phyloP scores from a whole-genome alignment of 78 protist genomes.

The Dictyostelium firmibasis region DNA sequence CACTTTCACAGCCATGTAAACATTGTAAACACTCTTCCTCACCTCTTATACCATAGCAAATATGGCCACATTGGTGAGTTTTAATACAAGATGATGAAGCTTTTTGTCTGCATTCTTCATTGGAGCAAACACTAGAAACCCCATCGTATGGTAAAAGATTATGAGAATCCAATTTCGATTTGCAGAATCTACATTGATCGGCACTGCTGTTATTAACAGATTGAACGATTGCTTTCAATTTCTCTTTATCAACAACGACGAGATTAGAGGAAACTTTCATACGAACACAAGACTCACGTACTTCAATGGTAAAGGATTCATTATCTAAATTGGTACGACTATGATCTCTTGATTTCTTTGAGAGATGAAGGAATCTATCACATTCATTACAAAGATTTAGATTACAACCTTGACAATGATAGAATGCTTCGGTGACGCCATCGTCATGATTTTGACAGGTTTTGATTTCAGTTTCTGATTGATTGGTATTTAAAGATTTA shows the following conservation, averaged over 20 bases:
- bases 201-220: neutral
- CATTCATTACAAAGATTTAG: constrained; percentile 36
- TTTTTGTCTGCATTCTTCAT: constrained; percentile 46
- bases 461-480: neutral
- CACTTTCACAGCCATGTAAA: constrained; percentile 71
- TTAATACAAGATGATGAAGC: constrained; percentile 20
- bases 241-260: constrained; percentile 34
- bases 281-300: constrained; percentile 51
- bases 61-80: constrained; percentile 82
- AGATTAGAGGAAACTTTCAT: constrained; percentile 24
- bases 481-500: neutral
- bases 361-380: constrained; percentile 49
- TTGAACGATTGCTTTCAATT: constrained; percentile 46
- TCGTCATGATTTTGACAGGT: constrained; percentile 62
- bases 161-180: constrained; percentile 30
- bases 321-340: neutral
- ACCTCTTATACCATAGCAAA: constrained; percentile 77
- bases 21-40: constrained; percentile 83
- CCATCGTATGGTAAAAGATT: constrained; percentile 27
- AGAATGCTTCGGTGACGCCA: constrained; percentile 31
- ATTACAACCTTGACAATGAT: constrained; percentile 13
- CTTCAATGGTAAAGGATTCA: constrained; percentile 40
- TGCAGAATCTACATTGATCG: constrained; percentile 46
- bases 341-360: constrained; percentile 27
- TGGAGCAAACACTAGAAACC: constrained; percentile 28